These are phyloP conservation scores for Ustulina deusta DNA, from an alignment of 2,329 filamentous ascomycete genomes.

Conservation along the genomic window DNA sequence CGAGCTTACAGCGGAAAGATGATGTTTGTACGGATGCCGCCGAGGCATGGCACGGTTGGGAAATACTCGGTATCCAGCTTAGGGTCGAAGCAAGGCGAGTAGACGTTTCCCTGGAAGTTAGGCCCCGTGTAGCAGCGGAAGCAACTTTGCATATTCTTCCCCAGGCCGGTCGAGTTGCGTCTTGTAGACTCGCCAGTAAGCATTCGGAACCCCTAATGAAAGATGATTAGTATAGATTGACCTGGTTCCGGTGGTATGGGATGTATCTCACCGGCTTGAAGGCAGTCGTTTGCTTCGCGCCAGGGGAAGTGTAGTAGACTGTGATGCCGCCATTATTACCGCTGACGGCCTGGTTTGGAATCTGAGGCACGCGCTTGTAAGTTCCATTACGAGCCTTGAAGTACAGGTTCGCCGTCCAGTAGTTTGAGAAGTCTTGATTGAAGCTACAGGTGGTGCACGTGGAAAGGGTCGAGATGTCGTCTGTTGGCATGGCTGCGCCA, in stretches of 20 bases:
- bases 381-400: slow-evolving; percentile 48
- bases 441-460: slow-evolving; percentile 52
- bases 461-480: slow-evolving; percentile 38
- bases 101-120: slow-evolving; percentile 56
- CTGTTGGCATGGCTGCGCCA: slow-evolving; percentile 35
- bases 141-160: slow-evolving; percentile 52
- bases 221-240: slow-evolving; percentile 51
- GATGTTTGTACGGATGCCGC: slow-evolving; percentile 38
- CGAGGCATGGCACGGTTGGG: slow-evolving; percentile 42
- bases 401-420: slow-evolving; percentile 51
- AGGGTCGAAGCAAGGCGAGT: slow-evolving; percentile 56
- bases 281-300: slow-evolving; percentile 51
- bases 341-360: slow-evolving; percentile 41
- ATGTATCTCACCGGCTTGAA: slow-evolving; percentile 60
- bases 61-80: slow-evolving; percentile 58
- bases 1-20: slow-evolving; percentile 36
- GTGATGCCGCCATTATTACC: slow-evolving; percentile 43
- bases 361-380: slow-evolving; percentile 42
- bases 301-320: slow-evolving; percentile 54
- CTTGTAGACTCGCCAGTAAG: slow-evolving; percentile 53
- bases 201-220: slow-evolving; percentile 59
- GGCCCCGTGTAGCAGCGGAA: slow-evolving; percentile 57
- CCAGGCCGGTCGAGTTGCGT: slow-evolving; percentile 45
- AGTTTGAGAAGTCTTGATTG: slow-evolving; percentile 52
- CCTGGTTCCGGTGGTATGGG: not conserved